Evolutionary conservation across 805 yeast genomes (phyloP).

Genomic region (Zygosaccharomyces lentus): DNA sequence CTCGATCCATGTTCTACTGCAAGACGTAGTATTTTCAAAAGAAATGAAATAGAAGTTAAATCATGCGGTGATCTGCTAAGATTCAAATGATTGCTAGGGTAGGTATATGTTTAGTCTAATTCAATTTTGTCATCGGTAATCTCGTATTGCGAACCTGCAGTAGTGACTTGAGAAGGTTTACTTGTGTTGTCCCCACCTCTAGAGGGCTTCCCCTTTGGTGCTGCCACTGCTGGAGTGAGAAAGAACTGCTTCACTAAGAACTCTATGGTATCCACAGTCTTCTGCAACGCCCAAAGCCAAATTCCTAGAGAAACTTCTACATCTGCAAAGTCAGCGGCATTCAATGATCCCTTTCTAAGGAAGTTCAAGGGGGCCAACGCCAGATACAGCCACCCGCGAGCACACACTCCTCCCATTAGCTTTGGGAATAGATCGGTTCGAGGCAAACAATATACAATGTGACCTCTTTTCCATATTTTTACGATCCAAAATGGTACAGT

Average conservation of each 20-base stretch:
- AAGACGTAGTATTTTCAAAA: constrained; percentile 15
- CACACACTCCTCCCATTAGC: constrained; percentile 28
- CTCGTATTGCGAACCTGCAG: neutral
- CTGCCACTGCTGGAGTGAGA: constrained; percentile 14
- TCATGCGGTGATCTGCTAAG: constrained; percentile 25
- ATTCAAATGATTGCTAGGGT: constrained; percentile 14
- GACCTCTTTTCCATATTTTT: constrained; percentile 34
- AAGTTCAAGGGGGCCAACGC: constrained; percentile 28
- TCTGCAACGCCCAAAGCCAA: constrained; percentile 35
- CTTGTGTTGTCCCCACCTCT: neutral
- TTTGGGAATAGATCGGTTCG: constrained; percentile 29
- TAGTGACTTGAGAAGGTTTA: neutral
- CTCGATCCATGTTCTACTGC: constrained; percentile 14
- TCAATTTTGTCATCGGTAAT: constrained; percentile 14
- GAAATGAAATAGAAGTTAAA: constrained; percentile 20
- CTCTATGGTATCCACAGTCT: constrained; percentile 28
- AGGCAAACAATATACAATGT: constrained; percentile 30
- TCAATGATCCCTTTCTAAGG: constrained; percentile 7
- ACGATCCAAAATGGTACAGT: constrained; percentile 32
- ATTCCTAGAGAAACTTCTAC: constrained; percentile 35
- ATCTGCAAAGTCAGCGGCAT: constrained; percentile 6
- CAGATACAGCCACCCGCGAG: constrained; percentile 32
- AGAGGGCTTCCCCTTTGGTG: constrained; percentile 1
- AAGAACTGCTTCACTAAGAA: constrained; percentile 25
- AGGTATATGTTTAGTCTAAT: constrained; percentile 10